Evolutionary conservation across 1,139 yeast genomes (phyloP).

Genomic region (Candida frijolesensis): DNA sequence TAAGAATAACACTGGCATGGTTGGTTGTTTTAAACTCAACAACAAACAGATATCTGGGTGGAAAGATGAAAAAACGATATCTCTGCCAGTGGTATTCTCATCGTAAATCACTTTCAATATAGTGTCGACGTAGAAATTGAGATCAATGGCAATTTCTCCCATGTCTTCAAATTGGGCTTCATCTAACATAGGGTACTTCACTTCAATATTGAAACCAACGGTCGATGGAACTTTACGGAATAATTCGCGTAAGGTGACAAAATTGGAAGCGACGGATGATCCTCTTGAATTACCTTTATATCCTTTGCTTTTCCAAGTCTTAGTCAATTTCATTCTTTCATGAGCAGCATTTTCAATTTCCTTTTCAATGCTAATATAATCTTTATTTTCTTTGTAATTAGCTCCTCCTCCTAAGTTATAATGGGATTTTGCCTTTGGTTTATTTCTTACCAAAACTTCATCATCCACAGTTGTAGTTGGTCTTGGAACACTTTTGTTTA

Average conservation of each 20-base stretch:
- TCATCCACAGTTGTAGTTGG: conserved; percentile 39
- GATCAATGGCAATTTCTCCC: conserved; percentile 82
- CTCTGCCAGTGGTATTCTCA: conserved; percentile 71
- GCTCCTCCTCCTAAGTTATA: conserved; percentile 27
- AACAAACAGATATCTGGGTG: conserved; percentile 91
- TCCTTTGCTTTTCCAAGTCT: conserved; percentile 83
- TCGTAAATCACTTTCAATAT: conserved; percentile 82
- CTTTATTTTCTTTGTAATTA: conserved; percentile 18
- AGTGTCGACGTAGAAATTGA: conserved; percentile 86
- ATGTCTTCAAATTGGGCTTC: conserved; percentile 89
- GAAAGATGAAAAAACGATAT: conserved; percentile 88
- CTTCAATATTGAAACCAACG: conserved; percentile 93
- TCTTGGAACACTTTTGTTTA: conserved; percentile 36
- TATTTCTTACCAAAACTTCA: conserved; percentile 36
- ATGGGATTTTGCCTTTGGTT: conserved; percentile 45
- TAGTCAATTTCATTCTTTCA: conserved; percentile 81
- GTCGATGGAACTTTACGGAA: conserved; percentile 77
- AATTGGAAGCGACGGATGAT: conserved; percentile 84
- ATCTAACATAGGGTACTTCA: conserved; percentile 94
- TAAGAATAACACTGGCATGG: conserved; percentile 83
- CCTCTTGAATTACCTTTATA: conserved; percentile 94
- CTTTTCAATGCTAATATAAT: conserved; percentile 40
- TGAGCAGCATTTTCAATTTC: conserved; percentile 44
- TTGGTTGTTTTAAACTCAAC: conserved; percentile 88
- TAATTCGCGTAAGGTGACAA: conserved; percentile 84